Conservation (phyloP, 768 basidiomycete genomes). For the Psilocybe sp. region DNA sequence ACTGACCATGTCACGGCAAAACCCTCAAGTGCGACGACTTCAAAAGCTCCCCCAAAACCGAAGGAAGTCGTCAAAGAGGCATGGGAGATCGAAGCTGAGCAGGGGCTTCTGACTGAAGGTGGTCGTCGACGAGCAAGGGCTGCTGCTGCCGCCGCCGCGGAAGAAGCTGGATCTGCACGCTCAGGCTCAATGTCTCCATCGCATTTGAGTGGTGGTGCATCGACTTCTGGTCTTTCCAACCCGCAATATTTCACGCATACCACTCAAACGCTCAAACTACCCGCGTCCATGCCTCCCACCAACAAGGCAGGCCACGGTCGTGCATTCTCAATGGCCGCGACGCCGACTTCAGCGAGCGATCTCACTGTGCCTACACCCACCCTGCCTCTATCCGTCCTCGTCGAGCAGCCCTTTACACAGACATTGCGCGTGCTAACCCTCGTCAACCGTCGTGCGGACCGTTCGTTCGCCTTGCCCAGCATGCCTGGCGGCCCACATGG, state of each 20-base stretch:
- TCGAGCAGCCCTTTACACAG: conserved; percentile 55
- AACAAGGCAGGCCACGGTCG: conserved; percentile 52
- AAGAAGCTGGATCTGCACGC: conserved; percentile 10
- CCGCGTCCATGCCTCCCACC: conserved; percentile 53
- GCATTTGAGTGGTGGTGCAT: conserved; percentile 9
- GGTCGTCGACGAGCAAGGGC: conserved; percentile 65
- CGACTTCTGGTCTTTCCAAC: conserved; percentile 40
- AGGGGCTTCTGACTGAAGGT: conserved; percentile 72
- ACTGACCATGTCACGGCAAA: conserved; percentile 10
- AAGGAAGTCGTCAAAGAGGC: conserved; percentile 54
- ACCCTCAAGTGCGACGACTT: conserved; percentile 2
- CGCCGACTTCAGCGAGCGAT: conserved; percentile 31
- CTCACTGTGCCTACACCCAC: conserved; percentile 63
- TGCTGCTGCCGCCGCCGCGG: conserved; percentile 35
- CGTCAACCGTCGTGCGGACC: conserved; percentile 64
- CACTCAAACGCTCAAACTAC: conserved; percentile 62
- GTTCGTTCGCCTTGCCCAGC: conserved; percentile 55
- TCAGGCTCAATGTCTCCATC: not conserved
- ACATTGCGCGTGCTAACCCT: conserved; percentile 59
- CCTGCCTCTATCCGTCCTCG: conserved; percentile 63
- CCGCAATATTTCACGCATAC: conserved; percentile 58
- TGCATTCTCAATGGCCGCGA: conserved; percentile 54
- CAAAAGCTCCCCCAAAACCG: conserved; percentile 14
- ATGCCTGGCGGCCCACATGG: conserved; percentile 26
- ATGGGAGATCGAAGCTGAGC: conserved; percentile 83